Evolutionary conservation across 306 rosid genomes (phyloP).

Genomic region (Quercus agrifolia): DNA sequence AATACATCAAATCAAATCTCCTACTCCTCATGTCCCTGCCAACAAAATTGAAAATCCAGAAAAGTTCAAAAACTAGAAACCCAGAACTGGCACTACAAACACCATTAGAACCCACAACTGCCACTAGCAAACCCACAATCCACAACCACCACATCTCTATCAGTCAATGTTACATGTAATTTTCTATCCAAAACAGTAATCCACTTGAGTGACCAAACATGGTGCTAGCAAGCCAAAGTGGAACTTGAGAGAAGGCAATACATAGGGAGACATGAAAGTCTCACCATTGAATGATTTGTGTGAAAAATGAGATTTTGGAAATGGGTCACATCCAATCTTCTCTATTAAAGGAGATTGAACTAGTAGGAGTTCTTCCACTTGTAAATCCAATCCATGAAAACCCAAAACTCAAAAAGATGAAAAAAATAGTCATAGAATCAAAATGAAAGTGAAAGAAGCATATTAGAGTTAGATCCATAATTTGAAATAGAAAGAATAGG

Average conservation of each 20-base stretch:
- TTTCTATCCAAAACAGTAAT: too few species aligned
- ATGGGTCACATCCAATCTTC: constrained; percentile 26
- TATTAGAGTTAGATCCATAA: background rate
- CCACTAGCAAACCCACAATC: too few species aligned
- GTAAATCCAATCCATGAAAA: constrained; percentile 46
- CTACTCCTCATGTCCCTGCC: too few species aligned
- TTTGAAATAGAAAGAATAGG: background rate
- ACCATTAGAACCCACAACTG: too few species aligned
- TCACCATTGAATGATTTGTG: constrained; percentile 19
- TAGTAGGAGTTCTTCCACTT: constrained; percentile 25
- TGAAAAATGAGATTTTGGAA: constrained; percentile 57
- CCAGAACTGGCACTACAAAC: too few species aligned
- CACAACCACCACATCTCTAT: too few species aligned
- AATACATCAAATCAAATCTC: too few species aligned
- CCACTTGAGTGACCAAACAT: constrained; percentile 28
- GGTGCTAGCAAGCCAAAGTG: constrained; percentile 53
- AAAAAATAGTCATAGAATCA: background rate
- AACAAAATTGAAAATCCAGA: too few species aligned
- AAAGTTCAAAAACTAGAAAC: too few species aligned
- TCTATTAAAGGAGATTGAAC: constrained; percentile 60
- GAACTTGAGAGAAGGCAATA: constrained; percentile 74
- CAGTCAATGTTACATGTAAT: too few species aligned
- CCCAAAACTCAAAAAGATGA: background rate
- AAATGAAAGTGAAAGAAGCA: background rate
- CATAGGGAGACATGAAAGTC: constrained; percentile 35